Conservation (phyloP, 2,329 filamentous ascomycete species). For the Paramyrothecium roridum region DNA sequence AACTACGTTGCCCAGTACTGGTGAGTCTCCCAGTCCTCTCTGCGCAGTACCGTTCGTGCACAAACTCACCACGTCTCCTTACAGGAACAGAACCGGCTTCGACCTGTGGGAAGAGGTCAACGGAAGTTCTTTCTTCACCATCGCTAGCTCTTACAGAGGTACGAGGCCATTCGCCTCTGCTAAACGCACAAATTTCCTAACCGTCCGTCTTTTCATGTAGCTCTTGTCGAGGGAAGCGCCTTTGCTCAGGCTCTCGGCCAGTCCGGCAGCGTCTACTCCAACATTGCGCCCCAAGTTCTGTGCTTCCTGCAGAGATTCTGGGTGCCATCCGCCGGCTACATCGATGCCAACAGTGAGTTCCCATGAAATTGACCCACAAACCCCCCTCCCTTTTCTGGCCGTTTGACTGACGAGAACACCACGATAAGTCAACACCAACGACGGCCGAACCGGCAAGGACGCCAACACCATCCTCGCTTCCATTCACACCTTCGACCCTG, state of each 20-base stretch:
- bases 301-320: slow-evolving; percentile 77
- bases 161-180: slow-evolving; percentile 16
- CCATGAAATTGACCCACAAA: neutral
- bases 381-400: neutral
- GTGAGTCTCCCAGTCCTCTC: slow-evolving; percentile 23
- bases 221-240: slow-evolving; percentile 63
- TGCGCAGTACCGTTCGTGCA: neutral
- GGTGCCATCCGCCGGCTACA: slow-evolving; percentile 56
- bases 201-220: slow-evolving; percentile 17
- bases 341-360: slow-evolving; percentile 61
- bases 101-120: slow-evolving; percentile 83
- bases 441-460: slow-evolving; percentile 66
- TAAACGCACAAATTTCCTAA: neutral
- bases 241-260: slow-evolving; percentile 63
- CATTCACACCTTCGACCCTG: slow-evolving; percentile 68
- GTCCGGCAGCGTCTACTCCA: slow-evolving; percentile 57
- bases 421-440: slow-evolving; percentile 48
- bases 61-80: slow-evolving; percentile 2
- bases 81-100: slow-evolving; percentile 57
- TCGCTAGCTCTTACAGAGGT: slow-evolving; percentile 65
- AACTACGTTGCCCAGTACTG: slow-evolving; percentile 73
- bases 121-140: slow-evolving; percentile 77
- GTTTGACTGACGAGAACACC: too few relatives aligned
- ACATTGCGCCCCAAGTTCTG: slow-evolving; percentile 65
- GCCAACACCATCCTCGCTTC: slow-evolving; percentile 66